Base-by-base conservation (phyloP, 73 alveolate genomes). In the Tetrahymena elliotti region DNA sequence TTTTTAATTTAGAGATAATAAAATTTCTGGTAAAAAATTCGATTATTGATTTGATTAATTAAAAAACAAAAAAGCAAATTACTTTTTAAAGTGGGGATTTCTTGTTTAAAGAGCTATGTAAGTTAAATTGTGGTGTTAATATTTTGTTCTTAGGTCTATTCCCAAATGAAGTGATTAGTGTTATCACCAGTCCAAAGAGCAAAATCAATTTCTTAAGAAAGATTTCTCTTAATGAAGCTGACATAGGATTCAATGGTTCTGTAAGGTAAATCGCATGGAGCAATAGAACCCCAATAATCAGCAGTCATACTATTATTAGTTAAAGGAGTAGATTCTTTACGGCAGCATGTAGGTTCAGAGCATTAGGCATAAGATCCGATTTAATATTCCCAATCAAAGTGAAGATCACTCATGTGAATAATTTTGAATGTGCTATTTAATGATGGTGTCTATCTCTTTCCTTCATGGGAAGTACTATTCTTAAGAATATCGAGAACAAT, bases 141-240 rank as follows among this genome's bases (percentile, higher is more conserved):
- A 35, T 94, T 94, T 18, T 94, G 37, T 33, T 96, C 99, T 93
- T 97, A 96, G 11, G 97, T 96, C 92, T 96, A 97, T 83, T 93
- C 84, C 99, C 99, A 97, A 35, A 96, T 96, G 84, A 94, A 94
- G 95, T 97, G 99, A 38, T 97, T 96, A 27, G 97, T 96, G 93
- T 94, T 96, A 94, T 97, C 99, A 15, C 99, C 99, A 9, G 99
- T 97, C 96, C 97, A 97, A 96, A 96, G 47, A 97, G 94, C 93
- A 93, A 97, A 93, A 94, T 94, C 93, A 47, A 52, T 34, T 33
- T 94, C 95, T 97, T 18, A 95, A 98, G 96, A 92, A 94, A 95
- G 95, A 83, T 97, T 93, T 97, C 96, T 95, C 95, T 96, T 84
- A 33, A 47, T 13, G 98, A 97, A 97, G 18, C 93, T 35, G 18